Base-by-base conservation (phyloP, 768 basidiomycete species). In the Leucocoprinus sp. region DNA sequence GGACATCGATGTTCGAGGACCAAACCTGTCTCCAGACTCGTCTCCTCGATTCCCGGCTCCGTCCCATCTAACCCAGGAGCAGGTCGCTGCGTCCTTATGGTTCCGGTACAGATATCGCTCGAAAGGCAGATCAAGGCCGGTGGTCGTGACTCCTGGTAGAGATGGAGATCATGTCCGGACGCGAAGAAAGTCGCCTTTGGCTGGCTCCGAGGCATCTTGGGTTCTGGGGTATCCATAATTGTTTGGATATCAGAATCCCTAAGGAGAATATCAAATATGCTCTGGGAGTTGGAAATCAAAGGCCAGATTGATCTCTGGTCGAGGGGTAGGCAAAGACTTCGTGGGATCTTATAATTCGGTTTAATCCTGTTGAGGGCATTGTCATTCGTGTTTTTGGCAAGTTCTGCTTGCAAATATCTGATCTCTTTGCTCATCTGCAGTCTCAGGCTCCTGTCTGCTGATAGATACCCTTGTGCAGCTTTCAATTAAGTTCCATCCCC, bases 101-200 rank as follows among this genome's bases (percentile, higher is more conserved):
- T 47, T 47, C 38, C 45, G 45, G 12, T 40, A 33, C 12, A 37
- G 45, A n/a, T 23, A 47, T 26, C 45, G 45, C 24, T 23, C 38
- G 23, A 47, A 40, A 29, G 43, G 43, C n/a, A 45, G 37, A 19
- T 37, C 43, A 19, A 18, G 24, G 15, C 43, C 43, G 19, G 43
- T 37, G 43, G 43, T 35, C 15, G 18, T 14, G 1, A 12, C 26
- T 11, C 15, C 18, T 1, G 24, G n/a, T 14, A 19, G 8, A 27
- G 36, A 26, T 14, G 31, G 12, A 2, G 19, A 17, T 15, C 29
- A 18, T 8, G 23, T 33, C 8, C 17, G 19, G 22, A 34, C 8
- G 8, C 31, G 38, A 31, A 47, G 33, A 33, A 28, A 21, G 22
- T 47, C 45, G 12, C 45, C 45, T 17, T 18, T 47, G 29, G 45